phyloP scores from a whole-genome alignment of 192 early-diverging fungal genomes.

The Umbelopsis sp. region DNA sequence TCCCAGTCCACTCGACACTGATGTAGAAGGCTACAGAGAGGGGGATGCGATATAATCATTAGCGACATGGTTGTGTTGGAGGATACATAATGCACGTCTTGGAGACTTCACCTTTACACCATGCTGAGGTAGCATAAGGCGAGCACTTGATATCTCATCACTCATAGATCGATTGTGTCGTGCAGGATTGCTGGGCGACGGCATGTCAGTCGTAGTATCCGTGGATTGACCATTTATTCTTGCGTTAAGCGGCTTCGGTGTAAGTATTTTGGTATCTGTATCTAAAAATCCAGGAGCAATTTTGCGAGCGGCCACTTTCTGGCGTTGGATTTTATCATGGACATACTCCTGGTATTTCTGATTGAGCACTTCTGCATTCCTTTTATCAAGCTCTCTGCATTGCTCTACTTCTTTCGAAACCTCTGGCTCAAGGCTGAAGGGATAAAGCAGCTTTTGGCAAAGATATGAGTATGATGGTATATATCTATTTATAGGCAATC shows the following conservation, averaged over 20 bases:
- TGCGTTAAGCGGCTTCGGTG: conserved; percentile 42
- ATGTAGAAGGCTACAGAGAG: background rate
- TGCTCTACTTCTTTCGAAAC: conserved; percentile 45
- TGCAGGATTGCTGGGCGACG: background rate
- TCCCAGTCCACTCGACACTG: background rate
- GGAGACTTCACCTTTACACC: background rate
- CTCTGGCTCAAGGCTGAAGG: conserved; percentile 56
- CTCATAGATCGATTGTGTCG: conserved; percentile 5
- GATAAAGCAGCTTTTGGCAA: conserved; percentile 32
- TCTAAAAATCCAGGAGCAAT: conserved; percentile 68
- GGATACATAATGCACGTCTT: background rate
- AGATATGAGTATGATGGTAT: background rate
- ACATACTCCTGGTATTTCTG: conserved; percentile 38
- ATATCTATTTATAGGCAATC: background rate
- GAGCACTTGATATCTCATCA: background rate
- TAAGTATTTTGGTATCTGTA: conserved; percentile 59
- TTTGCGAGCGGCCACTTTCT: conserved; percentile 56
- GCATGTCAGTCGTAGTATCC: background rate
- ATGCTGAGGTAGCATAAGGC: background rate
- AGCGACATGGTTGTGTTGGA: too few relatives aligned
- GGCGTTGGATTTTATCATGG: conserved; percentile 46
- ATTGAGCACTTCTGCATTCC: conserved; percentile 31
- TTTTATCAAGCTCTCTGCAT: conserved; percentile 33
- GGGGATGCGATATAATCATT: background rate
- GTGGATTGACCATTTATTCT: background rate